A percentile compares a stretch with the other conserved stretches of the same genome.
Evolutionary conservation across 192 early-diverging fungal genomes (phyloP).

Genomic region (Linnemannia schmuckeri): DNA sequence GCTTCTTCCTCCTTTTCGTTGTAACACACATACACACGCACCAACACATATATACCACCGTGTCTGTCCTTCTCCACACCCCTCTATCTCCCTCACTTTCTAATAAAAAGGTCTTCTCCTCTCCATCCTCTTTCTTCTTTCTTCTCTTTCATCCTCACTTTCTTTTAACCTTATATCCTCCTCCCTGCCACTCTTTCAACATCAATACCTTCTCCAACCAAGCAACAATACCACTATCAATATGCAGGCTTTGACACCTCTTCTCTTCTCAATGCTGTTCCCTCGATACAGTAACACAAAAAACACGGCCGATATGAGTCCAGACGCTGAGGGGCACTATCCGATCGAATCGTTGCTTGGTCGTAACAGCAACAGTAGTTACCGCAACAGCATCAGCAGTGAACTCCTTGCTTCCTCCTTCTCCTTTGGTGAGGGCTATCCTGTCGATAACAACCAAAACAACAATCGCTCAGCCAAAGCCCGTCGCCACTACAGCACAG

Average conservation of each 20-base stretch:
- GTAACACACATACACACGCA: neutral
- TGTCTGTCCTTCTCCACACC: neutral
- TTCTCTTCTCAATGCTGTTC: slow-evolving; percentile 57
- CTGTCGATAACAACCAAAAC: neutral
- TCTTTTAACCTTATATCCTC: neutral
- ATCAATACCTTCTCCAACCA: neutral
- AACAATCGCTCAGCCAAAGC: slow-evolving; percentile 16
- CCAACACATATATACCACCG: neutral
- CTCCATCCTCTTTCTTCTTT: neutral
- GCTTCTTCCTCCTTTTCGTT: neutral
- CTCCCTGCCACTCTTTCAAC: neutral
- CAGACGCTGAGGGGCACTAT: slow-evolving; percentile 11
- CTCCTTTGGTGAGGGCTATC: slow-evolving; percentile 31
- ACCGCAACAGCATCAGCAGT: neutral
- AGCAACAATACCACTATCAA: neutral
- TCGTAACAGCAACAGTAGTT: neutral
- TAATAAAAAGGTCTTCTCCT: neutral
- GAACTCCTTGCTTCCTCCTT: neutral
- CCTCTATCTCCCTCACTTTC: neutral
- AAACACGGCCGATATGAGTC: neutral
- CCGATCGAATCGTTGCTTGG: slow-evolving; percentile 19
- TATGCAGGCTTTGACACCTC: slow-evolving; percentile 55
- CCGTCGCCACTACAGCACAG: slow-evolving; percentile 42
- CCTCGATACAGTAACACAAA: slow-evolving; percentile 23
- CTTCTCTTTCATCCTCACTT: slow-evolving; percentile 1